phyloP scores from a whole-genome alignment of 1,284 basidiomycete genomes.

The Ustilago hordei region DNA sequence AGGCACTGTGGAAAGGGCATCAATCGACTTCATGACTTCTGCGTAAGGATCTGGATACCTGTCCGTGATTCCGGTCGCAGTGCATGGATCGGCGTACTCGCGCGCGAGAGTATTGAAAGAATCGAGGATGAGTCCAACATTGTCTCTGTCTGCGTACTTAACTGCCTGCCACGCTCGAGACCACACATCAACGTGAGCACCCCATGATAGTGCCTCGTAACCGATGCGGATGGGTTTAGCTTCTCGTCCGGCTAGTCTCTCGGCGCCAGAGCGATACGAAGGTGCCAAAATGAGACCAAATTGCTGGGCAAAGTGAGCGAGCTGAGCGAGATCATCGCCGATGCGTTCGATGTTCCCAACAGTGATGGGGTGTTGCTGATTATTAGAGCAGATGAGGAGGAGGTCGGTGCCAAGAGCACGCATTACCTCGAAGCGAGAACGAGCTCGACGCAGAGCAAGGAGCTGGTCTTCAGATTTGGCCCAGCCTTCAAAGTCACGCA shows the following conservation, averaged over 20 bases:
- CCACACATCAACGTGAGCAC: conserved; percentile 65
- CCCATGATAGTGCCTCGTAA: conserved; percentile 64
- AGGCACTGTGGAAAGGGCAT: conserved; percentile 26
- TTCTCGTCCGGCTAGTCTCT: conserved; percentile 25
- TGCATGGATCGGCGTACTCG: conserved; percentile 67
- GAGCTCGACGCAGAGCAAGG: conserved; percentile 35
- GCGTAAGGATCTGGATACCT: conserved; percentile 39
- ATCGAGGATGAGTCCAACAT: conserved; percentile 70
- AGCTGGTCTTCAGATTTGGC: conserved; percentile 25
- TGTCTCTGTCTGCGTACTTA: conserved; percentile 57
- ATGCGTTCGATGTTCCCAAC: conserved; percentile 55
- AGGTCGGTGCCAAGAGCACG: conserved; percentile 57
- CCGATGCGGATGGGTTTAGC: conserved; percentile 53
- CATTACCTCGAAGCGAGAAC: conserved; percentile 59
- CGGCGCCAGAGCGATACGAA: not conserved
- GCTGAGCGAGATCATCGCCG: conserved; percentile 60
- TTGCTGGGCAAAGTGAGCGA: conserved; percentile 41
- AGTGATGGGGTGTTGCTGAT: conserved; percentile 54
- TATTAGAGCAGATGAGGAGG: conserved; percentile 61
- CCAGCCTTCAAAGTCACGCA: conserved; percentile 70
- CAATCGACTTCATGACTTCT: conserved; percentile 55
- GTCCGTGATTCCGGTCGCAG: conserved; percentile 51
- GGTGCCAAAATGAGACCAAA: conserved; percentile 27
- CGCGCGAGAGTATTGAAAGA: conserved; percentile 70
- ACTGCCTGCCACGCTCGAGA: conserved; percentile 68